Base-by-base conservation (phyloP, 176 grass and related monocot genomes). In the Zoysia japonica region DNA sequence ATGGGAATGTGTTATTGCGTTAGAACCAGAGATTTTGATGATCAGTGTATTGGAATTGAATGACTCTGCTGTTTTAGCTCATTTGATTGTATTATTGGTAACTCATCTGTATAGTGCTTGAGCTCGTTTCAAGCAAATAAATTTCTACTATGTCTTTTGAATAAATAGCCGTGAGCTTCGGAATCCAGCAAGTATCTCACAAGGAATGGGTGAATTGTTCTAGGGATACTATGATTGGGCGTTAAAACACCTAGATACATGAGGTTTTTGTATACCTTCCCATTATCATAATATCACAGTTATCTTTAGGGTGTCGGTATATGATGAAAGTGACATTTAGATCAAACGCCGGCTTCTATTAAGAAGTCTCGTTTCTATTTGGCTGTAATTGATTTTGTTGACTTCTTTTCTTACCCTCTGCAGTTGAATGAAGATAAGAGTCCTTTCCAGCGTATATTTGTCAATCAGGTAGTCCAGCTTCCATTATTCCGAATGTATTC, bases 361-460 rank as follows among this genome's bases (percentile, higher is more conserved):
- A 44, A 35, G 3, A 55, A 54, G 60, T 72, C 74, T 8, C 48
- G 10, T 70, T 84, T 82, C 51, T 78, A 9, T 41, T 80, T 70
- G 14, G 5, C 15, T 35, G 65, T 47, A 71, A 43, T 47, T n/a
- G 40, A 62, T 74, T 77, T 38, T 75, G 16, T 61, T 85, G 44
- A 61, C 11, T 15, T 44, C 41, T 38, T 71, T 78, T 62, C 41
- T 80, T 68, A 61, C 85, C 76, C 78, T 61, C 19, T 86, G 85
- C 87, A 99, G 96, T 91, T 99, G 82, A 99, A 99, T 87, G 88
- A 91, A 70, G 90, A 96, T 71, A 99, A 99, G 82, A 96, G 96
- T 82, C 96, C 96, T 63, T 99, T 96, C 78, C 96, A 96, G 84
- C 90, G 92, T 84, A 99, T 91, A 80, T 99, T 99, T 85, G 96